phyloP scores from a whole-genome alignment of 2,329 filamentous ascomycete species.

The Colletotrichum nymphaeae region DNA sequence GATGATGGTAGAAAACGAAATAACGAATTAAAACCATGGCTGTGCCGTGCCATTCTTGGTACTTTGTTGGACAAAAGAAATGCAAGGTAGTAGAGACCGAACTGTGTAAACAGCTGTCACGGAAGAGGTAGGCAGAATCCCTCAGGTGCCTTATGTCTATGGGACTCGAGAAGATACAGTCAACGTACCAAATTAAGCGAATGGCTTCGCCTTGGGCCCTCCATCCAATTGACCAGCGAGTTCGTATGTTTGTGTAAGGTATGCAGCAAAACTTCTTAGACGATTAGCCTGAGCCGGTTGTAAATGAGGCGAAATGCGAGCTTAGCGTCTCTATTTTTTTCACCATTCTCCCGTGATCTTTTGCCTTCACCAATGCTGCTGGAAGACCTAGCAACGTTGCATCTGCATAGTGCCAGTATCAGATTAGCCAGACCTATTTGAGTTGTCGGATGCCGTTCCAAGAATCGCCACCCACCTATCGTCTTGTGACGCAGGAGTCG shows the following conservation, averaged over 20 bases:
- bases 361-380: neutral
- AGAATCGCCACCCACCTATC: neutral
- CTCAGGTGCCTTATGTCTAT: neutral
- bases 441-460: neutral
- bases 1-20: neutral
- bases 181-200: constrained; percentile 18
- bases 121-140: neutral
- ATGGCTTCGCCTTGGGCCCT: neutral
- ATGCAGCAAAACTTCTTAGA: constrained; percentile 38
- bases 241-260: constrained; percentile 3
- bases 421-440: neutral
- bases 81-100: neutral
- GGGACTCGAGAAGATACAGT: constrained; percentile 8
- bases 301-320: constrained; percentile 39
- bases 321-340: constrained; percentile 46
- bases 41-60: neutral
- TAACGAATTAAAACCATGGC: neutral
- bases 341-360: neutral
- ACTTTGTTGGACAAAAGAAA: neutral
- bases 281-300: constrained; percentile 45
- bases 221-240: neutral
- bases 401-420: neutral
- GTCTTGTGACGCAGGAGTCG: neutral
- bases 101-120: neutral
- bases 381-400: neutral